Base-by-base conservation (phyloP, 2,329 filamentous ascomycete species). In the Aspergillus sclerotialis region DNA sequence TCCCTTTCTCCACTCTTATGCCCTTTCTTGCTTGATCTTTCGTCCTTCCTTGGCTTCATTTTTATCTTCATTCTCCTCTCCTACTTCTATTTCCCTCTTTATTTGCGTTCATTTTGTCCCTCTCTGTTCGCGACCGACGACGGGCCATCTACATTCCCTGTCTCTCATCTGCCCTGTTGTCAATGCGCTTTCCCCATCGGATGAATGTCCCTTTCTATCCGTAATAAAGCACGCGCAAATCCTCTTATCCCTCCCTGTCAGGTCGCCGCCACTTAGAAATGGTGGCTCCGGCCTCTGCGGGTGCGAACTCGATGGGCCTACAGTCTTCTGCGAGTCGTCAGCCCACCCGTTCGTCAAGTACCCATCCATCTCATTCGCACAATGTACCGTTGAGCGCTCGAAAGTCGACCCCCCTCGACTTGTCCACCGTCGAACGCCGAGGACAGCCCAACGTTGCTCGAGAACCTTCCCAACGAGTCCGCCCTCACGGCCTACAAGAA, bases 351-450 rank as follows among this genome's bases (percentile, higher is more conserved):
- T 58, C 58, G 27, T 61, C 64, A 39, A 65, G 60, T 45, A 60
- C 60, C 24, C 59, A 63, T 42, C 60, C 63, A 33, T 63, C 59
- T 41, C 64, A 68, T 53, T 58, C 63, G 26, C 61, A 63, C 46
- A 67, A 66, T 55, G 72, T 75, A 21, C 78, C 79, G 32, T 65
- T 82, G 53, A 82, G 78, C 63, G 76, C 76, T 53, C 73, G 78
- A 46, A 70, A 76, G 50, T 76, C 78, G 26, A 68, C 72, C 38
- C 78, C 87, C 30, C 70, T 98, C 41, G 89, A 96, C 53, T 68
- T 96, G 49, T 79, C 78, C 32, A 94, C 87, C 1, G 92, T 98
- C 40, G 92, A 96, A 68, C 82, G 90, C 54, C 82, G 88, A 61
- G 89, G 87, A 33, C 84, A 92, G 49, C 77, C 85, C 15, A 86